Evolutionary conservation across 106 monocot species (phyloP).

Genomic region (Posidonia australis): DNA sequence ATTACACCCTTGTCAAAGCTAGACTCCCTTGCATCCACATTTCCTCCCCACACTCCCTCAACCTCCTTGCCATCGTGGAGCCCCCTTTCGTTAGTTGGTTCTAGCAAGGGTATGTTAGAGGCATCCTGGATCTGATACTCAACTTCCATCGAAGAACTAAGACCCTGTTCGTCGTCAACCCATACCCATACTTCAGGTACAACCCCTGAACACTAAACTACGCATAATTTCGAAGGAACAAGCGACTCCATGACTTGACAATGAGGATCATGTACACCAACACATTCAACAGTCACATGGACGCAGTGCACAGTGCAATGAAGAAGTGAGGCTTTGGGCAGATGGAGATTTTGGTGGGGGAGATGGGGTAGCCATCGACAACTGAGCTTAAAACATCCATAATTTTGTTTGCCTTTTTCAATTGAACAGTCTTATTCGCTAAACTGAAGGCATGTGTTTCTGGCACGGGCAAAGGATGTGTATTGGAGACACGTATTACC

Average conservation of each 20-base stretch:
- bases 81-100: constrained; percentile 61
- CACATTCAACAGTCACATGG: constrained; percentile 77
- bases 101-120: constrained; percentile 42
- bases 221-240: constrained; percentile 71
- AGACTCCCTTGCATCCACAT: constrained; percentile 39
- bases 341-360: constrained; percentile 70
- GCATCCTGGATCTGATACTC: constrained; percentile 53
- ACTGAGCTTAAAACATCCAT: no score
- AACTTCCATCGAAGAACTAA: no score
- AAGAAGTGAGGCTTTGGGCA: constrained; percentile 50
- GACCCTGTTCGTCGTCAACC: constrained; percentile 69
- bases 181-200: constrained; percentile 95
- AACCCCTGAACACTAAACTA: constrained; percentile 36
- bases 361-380: constrained; percentile 76
- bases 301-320: no score
- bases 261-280: constrained; percentile 61
- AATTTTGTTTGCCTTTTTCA: no score
- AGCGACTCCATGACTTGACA: no score
- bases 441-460: no score
- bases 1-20: constrained; percentile 30
- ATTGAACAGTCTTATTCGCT: no score
- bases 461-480: no score
- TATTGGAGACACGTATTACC: no score
- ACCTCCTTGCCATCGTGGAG: constrained; percentile 49
- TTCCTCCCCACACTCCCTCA: constrained; percentile 77